Base-by-base conservation (phyloP, 2,329 filamentous ascomycete species). In the Coniochaeta sp. region DNA sequence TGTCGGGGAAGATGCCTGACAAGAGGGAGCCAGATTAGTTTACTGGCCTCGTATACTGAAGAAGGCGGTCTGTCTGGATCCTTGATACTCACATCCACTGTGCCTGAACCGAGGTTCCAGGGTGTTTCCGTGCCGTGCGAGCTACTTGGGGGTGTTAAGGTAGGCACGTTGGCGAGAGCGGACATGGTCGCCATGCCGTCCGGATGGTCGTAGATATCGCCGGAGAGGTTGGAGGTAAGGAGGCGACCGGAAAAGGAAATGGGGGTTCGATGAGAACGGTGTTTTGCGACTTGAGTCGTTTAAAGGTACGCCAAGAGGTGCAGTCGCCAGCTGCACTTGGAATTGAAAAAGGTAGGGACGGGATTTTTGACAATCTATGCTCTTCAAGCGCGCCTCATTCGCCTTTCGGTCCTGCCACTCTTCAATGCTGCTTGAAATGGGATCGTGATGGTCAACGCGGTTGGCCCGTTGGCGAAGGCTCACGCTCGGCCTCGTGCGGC, bases 1-100 rank as follows among this genome's bases (percentile, higher is more conserved):
- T 4, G 12, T 36, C 9, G 54, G 54, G 17, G 54, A 34, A 28
- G 54, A 56, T 38, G 22, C 24, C 54, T 56, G 30, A 17, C 6
- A n/a, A 38, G 9, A 38, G 34, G 9, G 16, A 56, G 17, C 10
- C n/a, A 17, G 47, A 12, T 52, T 30, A 52, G 24, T 52, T 52
- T 16, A 14, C 47, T 8, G 16, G 19, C 47, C 26, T 30, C 17
- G 22, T n/a, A 30, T 17, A 24, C 24, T 24, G 47, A 52, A 22
- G 22, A 28, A 22, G 42, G 30, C 32, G 16, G 54, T 9, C 30
- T n/a, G n/a, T n/a, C n/a, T n/a, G n/a, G n/a, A n/a, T n/a, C 24
- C 8, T 44, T 12, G 17, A 26, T 32, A 59, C 65, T 62, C 52
- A 69, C 67, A 22, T 69, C 65, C 7, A 40, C 4, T n/a, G 58